These are phyloP conservation scores for Penicillium sp. DNA, from an alignment of 2,329 filamentous ascomycete species.

Conservation along the genomic window DNA sequence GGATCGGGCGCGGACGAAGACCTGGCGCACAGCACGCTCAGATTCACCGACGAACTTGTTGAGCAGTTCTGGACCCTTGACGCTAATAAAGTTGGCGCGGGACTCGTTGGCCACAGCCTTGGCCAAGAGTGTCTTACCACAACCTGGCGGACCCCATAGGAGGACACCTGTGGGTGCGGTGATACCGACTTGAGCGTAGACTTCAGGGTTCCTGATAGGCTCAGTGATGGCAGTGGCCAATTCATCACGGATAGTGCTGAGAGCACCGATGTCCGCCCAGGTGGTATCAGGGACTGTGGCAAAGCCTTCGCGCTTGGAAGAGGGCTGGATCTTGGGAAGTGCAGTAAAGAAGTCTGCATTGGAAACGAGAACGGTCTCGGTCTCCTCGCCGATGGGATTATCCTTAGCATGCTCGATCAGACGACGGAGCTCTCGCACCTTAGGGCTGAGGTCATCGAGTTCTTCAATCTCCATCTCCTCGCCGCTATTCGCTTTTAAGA, in stretches of 20 bases:
- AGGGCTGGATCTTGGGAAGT: slow-evolving; percentile 72
- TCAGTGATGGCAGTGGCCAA: slow-evolving; percentile 83
- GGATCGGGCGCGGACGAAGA: slow-evolving; percentile 83
- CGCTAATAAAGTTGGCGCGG: slow-evolving; percentile 95
- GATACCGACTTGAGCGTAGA: slow-evolving; percentile 75
- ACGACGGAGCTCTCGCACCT: slow-evolving; percentile 48
- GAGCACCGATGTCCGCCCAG: slow-evolving; percentile 87
- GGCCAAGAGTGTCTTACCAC: slow-evolving; percentile 92
- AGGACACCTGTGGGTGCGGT: slow-evolving; percentile 80
- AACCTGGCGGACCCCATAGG: slow-evolving; percentile 94
- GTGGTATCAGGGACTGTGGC: slow-evolving; percentile 90
- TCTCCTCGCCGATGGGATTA: slow-evolving; percentile 52
- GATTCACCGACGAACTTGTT: slow-evolving; percentile 99
- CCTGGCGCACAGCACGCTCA: slow-evolving; percentile 85
- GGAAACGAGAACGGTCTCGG: slow-evolving; percentile 56
- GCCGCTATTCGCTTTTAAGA: slow-evolving; percentile 48
- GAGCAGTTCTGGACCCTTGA: slow-evolving; percentile 92
- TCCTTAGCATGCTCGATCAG: slow-evolving; percentile 57
- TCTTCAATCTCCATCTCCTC: slow-evolving; percentile 55
- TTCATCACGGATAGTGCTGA: slow-evolving; percentile 74
- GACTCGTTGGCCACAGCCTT: slow-evolving; percentile 96
- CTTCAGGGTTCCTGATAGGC: slow-evolving; percentile 77
- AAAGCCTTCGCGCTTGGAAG: slow-evolving; percentile 88
- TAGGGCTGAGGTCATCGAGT: slow-evolving; percentile 33
- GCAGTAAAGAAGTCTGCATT: slow-evolving; percentile 72